Conservation (phyloP, 805 yeast species). For the Spathaspora passalidarum region DNA sequence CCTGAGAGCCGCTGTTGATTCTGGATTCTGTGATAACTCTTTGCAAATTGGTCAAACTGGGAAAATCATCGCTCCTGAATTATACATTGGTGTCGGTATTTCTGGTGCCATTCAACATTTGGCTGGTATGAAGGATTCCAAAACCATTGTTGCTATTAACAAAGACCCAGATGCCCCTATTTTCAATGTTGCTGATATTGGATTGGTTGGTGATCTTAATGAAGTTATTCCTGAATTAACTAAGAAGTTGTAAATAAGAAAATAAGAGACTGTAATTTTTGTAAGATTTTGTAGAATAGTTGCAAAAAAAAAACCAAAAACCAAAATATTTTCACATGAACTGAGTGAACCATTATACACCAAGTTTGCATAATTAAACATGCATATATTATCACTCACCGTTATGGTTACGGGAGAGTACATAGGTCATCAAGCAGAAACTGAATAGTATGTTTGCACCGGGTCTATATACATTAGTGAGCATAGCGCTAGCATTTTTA, state of each 20-base stretch:
- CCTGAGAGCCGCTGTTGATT: constrained; percentile 96
- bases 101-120: constrained; percentile 98
- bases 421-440: neutral
- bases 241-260: constrained; percentile 48
- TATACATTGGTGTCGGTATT: constrained; percentile 89
- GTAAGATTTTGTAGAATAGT: neutral
- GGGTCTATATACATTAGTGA: too few relatives aligned
- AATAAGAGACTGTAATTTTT: neutral
- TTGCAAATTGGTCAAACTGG: constrained; percentile 98
- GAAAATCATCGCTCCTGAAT: constrained; percentile 94
- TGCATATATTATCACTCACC: too few relatives aligned
- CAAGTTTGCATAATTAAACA: too few relatives aligned
- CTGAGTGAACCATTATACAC: too few relatives aligned
- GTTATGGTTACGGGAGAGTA: neutral
- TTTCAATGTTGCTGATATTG: constrained; percentile 85
- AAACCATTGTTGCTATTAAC: constrained; percentile 89
- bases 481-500: too few relatives aligned
- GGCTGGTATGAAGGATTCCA: constrained; percentile 98
- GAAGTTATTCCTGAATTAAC: constrained; percentile 90
- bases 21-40: constrained; percentile 94
- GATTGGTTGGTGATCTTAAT: constrained; percentile 84
- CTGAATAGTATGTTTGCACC: neutral
- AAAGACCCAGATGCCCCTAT: constrained; percentile 94
- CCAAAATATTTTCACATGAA: too few relatives aligned
- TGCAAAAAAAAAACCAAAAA: neutral